These are phyloP conservation scores for Rhazya stricta DNA, from an alignment of 257 asterid species.

Conservation along the genomic window DNA sequence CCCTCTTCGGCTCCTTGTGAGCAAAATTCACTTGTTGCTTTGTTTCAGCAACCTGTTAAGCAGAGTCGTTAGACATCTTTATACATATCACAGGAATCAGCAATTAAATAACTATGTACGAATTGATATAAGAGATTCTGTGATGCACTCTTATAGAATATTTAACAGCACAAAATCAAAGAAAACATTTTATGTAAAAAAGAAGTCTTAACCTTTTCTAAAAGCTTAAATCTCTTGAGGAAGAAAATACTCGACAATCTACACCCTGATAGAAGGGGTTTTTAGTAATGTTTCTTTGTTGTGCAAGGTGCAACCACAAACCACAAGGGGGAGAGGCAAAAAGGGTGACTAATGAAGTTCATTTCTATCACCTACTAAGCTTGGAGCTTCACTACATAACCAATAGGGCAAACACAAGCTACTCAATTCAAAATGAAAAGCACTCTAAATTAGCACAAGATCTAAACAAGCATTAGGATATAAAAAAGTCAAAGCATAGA, in stretches of 20 bases:
- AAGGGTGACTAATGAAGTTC: neutral
- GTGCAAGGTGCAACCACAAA: neutral
- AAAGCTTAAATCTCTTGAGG: neutral
- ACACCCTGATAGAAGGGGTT: neutral
- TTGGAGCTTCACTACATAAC: neutral
- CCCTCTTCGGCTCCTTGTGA: conserved; percentile 79
- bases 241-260: neutral
- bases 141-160: neutral
- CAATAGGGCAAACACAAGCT: neutral
- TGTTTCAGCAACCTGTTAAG: conserved; percentile 55
- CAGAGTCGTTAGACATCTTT: conserved; percentile 12
- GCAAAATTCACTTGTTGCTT: conserved; percentile 55
- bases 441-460: neutral
- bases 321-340: neutral
- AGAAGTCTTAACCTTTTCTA: neutral
- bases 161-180: neutral
- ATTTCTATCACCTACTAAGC: neutral
- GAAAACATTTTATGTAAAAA: neutral
- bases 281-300: neutral
- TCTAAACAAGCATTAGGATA: conserved; percentile 3
- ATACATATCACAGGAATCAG: neutral
- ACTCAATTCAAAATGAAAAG: neutral
- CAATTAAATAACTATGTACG: neutral
- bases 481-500: conserved; percentile 16
- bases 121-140: neutral